phyloP scores from a whole-genome alignment of 257 asterid genomes.

The Primulina tabacum region DNA sequence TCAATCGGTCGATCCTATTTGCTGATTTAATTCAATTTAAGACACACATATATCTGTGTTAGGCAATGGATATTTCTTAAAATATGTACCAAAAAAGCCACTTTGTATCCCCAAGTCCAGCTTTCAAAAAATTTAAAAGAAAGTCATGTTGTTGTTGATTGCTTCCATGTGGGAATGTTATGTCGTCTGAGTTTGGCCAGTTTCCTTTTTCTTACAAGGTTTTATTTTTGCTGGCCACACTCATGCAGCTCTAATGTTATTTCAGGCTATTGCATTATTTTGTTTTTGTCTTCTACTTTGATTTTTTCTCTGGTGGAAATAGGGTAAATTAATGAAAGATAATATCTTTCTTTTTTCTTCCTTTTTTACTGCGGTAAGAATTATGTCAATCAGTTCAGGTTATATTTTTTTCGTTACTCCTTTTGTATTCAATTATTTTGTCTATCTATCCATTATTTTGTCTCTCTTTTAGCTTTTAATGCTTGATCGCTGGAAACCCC shows the following conservation, averaged over 20 bases:
- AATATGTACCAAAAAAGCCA: constrained; percentile 19
- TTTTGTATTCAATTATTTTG: too few species aligned
- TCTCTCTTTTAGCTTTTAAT: too few species aligned
- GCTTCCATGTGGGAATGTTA: neutral
- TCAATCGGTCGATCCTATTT: constrained; percentile 1
- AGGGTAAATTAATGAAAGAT: neutral
- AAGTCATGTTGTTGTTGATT: neutral
- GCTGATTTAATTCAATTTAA: neutral
- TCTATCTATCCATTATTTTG: too few species aligned
- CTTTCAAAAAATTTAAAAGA: neutral
- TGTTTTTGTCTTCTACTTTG: constrained; percentile 41
- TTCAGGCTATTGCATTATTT: constrained; percentile 32
- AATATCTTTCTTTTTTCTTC: neutral
- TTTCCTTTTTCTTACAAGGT: neutral
- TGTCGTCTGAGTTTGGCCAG: neutral
- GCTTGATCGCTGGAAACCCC: too few species aligned
- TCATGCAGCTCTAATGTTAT: neutral
- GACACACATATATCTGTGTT: constrained; percentile 13
- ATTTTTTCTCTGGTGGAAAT: constrained; percentile 15
- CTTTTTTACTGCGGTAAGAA: neutral
- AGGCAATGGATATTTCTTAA: constrained; percentile 22
- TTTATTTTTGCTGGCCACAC: neutral
- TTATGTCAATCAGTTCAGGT: neutral
- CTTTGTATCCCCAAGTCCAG: neutral
- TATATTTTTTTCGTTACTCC: too few species aligned